These are phyloP conservation scores for Carex sylvatica DNA, from an alignment of 202 grass and related monocot species.

Conservation along the genomic window DNA sequence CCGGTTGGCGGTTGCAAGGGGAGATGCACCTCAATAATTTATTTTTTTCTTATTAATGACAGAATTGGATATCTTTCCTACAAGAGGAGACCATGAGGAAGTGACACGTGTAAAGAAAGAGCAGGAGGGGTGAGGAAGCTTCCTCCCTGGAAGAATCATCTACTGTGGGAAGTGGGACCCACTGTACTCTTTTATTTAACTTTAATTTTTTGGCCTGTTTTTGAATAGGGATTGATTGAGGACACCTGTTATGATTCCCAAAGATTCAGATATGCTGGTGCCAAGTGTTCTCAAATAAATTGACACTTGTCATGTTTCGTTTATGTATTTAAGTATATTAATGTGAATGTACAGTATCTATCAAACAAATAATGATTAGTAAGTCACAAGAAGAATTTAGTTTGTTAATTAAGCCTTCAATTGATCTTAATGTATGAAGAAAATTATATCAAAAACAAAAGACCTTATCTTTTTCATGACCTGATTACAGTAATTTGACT, in stretches of 20 bases:
- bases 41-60: neutral
- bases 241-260: constrained; percentile 17
- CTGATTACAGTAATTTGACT: neutral
- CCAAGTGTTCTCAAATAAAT: constrained; percentile 2
- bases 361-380: neutral
- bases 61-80: neutral
- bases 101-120: constrained; percentile 15
- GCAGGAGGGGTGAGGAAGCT: neutral
- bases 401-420: too few species aligned
- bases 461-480: neutral
- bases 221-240: neutral
- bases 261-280: neutral
- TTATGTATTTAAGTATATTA: neutral
- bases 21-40: neutral
- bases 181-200: neutral
- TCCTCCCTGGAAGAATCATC: neutral
- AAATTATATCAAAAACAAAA: neutral
- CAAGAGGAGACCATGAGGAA: neutral
- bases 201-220: neutral
- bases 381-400: too few species aligned
- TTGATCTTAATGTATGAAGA: too few species aligned
- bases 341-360: neutral
- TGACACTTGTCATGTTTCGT: neutral
- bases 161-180: neutral
- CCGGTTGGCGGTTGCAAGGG: neutral